Evolutionary conservation across 2,329 filamentous ascomycete species (phyloP), one percentile per base, ranked within the genome.

Genomic region (Trichoderma sp.): DNA sequence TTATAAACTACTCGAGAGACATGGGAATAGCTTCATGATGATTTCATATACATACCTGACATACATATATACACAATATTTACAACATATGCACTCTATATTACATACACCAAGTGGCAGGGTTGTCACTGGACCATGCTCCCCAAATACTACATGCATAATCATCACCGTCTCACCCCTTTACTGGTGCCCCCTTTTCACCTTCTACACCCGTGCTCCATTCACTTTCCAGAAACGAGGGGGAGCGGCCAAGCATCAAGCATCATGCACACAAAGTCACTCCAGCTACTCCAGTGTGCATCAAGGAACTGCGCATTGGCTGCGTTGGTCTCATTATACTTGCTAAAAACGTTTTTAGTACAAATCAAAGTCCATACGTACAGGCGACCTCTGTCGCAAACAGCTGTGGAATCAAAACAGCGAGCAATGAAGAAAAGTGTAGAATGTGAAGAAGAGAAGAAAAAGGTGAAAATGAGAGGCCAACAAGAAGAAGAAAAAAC

Each of bases 271-370:
- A 19, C 27, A 8, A 52, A 39, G 5, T 37, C 52, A 15, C 27
- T 52, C 12, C 32, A 63, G 22, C 15, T 52, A 63, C 52, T 22
- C 27, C 17, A 54, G 17, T 19, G n/a, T 32, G 50, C 50, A 53
- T 59, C 64, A 67, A 53, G 64, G 48, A 67, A 67, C 64, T 52
- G 57, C 66, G 58, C 66, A 68, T 34, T 29, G 53, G 53, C 66
- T 63, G 66, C 66, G 66, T 68, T 68, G 58, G 58, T 57, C 66
- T 68, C 68, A 67, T 67, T 67, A 69, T 64, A 58, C 50, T 69
- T 58, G 45, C 59, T 67, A 68, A 34, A 19, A 54, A 37, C 64
- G 56, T 48, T 66, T 61, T 68, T 68, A 67, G 45, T 71, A 70
- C 69, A 71, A 64, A 64, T 64, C 61, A 64, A 34, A 66, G 59